Evolutionary conservation across 78 protist species (phyloP).

Genomic region (Diacronema lutheri): DNA sequence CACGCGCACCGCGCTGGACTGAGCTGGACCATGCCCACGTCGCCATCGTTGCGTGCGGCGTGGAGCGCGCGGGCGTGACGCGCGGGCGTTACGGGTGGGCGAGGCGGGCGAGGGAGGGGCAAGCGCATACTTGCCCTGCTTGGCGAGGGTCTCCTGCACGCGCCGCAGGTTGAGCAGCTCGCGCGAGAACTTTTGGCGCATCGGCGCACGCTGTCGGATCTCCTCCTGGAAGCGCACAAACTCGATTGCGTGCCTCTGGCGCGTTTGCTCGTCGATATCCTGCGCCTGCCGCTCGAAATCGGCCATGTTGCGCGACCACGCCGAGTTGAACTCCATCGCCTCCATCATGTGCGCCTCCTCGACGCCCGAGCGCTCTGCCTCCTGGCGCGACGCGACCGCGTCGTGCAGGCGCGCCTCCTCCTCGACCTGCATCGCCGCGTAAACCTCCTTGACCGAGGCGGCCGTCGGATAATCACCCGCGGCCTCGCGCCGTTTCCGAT

Average conservation of each 20-base stretch:
- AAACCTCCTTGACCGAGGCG: not conserved
- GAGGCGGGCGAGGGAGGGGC: too few relatives aligned
- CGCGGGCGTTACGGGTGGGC: too few relatives aligned
- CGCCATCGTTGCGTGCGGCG: too few relatives aligned
- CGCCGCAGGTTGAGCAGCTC: not conserved
- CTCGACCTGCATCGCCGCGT: not conserved
- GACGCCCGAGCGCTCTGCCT: not conserved
- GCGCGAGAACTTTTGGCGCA: not conserved
- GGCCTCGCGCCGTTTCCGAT: not conserved
- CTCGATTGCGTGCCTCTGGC: not conserved
- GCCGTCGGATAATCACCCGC: not conserved
- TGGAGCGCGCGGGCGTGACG: too few relatives aligned
- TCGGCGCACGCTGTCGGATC: not conserved
- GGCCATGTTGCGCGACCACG: not conserved
- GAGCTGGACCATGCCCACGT: too few relatives aligned
- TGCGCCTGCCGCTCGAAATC: slow-evolving; percentile 12
- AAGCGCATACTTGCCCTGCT: not conserved
- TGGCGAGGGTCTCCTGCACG: not conserved
- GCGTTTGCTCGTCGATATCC: not conserved
- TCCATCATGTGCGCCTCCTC: slow-evolving; percentile 12
- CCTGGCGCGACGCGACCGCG: not conserved
- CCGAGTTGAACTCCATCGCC: not conserved
- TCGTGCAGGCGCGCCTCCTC: not conserved
- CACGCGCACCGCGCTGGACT: too few relatives aligned
- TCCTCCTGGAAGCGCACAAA: not conserved